These are phyloP conservation scores for Westerdykella aurantiaca DNA, from an alignment of 2,329 filamentous ascomycete genomes.

Conservation along the genomic window DNA sequence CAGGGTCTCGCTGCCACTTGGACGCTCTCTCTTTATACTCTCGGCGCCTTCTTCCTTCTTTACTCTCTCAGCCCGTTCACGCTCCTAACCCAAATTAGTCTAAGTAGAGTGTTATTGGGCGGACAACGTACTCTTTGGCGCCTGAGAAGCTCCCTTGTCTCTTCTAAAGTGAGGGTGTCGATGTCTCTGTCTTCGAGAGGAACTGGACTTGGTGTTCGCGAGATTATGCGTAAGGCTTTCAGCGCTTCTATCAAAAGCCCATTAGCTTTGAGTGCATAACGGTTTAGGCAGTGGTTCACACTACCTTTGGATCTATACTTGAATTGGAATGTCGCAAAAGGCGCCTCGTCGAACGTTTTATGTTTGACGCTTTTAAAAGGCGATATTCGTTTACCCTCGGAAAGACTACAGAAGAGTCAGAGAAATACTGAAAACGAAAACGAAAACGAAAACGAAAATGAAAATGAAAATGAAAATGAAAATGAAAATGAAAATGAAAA, in stretches of 20 bases:
- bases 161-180: constrained; percentile 8
- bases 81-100: not conserved
- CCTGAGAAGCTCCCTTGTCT: constrained; percentile 14
- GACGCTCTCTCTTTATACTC: constrained; percentile 1
- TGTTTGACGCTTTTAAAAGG: constrained; percentile 5
- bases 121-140: constrained; percentile 8
- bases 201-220: constrained; percentile 20
- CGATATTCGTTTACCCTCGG: constrained; percentile 1
- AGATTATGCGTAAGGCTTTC: constrained; percentile 29
- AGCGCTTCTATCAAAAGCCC: constrained; percentile 13
- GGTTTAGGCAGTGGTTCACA: not conserved
- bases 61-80: not conserved
- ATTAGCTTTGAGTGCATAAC: not conserved
- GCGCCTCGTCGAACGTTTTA: constrained; percentile 4
- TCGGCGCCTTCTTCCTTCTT: constrained; percentile 8
- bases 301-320: constrained; percentile 18
- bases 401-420: constrained; percentile 3
- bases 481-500: too few relatives aligned
- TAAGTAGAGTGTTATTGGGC: not conserved
- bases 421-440: constrained; percentile 1
- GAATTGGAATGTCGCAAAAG: constrained; percentile 15
- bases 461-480: too few relatives aligned
- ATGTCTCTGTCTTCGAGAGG: constrained; percentile 10
- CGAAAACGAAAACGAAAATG: too few relatives aligned
- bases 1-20: not conserved